Base-by-base conservation (phyloP, 441 rosid genomes). In the Pelargonium exstipulatum region DNA sequence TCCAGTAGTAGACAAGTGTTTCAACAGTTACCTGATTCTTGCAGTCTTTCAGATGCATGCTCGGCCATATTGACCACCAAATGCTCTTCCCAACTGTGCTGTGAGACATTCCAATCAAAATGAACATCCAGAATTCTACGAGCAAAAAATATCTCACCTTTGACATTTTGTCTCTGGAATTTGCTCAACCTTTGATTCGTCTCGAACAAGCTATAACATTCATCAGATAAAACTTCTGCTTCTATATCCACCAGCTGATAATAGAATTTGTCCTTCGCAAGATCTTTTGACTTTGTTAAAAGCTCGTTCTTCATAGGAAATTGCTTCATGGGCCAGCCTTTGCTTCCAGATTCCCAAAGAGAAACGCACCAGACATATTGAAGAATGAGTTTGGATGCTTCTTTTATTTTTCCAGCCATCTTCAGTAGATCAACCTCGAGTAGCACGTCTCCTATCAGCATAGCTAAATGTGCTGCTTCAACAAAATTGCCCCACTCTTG, bases 281-380 rank as follows among this genome's bases (percentile, higher is more conserved):
- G 46, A 4, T 1, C 0, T 48, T 43, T 67, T 12, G 67, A 67
- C 29, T 62, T 67, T 12, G 46, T 32, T 61, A 73, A 1, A 32
- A 67, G 49, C 12, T 73, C 71, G 10, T 64, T 48, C 71, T 61
- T 1, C 2, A 1, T 4, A 8, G 3, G 6, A 57, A 37, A 64
- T 10, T 35, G 29, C 57, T 72, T 72, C 35, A 66, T 26, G 6
- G 75, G 76, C 71, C 71, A 67, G 4, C 76, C 71, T 24, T 67
- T 26, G 13, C 71, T 2, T 60, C 51, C 51, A 48, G 16, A 61
- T 45, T 40, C 66, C 67, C 71, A 73, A 9, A 73, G 66, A 22
- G 71, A 73, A 37, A 17, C n/a, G 43, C 8, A 48, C 2, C 62
- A 5, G 9, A 67, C 1, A 35, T 73, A 48, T 7, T 46, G 32